Percentiles rank a stretch among this genome's conserved stretches.
phyloP scores from a whole-genome alignment of 1,284 basidiomycete species.

The Heterobasidion irregulare region DNA sequence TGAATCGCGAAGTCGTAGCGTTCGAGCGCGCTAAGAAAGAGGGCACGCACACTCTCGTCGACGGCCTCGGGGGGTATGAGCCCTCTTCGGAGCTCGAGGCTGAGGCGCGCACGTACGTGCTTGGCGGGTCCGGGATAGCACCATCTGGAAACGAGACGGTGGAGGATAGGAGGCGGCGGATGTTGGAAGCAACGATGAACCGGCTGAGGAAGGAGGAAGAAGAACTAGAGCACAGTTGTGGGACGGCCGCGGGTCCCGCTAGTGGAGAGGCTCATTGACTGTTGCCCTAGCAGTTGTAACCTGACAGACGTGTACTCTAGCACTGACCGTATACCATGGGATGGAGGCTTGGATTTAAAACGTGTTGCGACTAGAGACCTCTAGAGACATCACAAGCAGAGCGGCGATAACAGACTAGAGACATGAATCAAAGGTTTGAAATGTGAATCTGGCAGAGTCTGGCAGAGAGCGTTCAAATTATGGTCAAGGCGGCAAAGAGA shows the following conservation, averaged over 20 bases:
- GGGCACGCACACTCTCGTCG: slow-evolving; percentile 47
- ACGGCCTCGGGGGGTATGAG: slow-evolving; percentile 33
- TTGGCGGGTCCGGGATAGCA: slow-evolving; percentile 17
- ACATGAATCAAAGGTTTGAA: too few relatives aligned
- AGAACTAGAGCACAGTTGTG: slow-evolving; percentile 65
- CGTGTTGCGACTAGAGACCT: too few relatives aligned
- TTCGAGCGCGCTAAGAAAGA: slow-evolving; percentile 46
- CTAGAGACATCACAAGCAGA: too few relatives aligned
- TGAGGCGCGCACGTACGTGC: slow-evolving; percentile 28
- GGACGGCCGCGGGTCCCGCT: slow-evolving; percentile 27
- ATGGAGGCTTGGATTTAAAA: too few relatives aligned
- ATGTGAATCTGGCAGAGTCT: too few relatives aligned
- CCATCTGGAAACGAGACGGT: slow-evolving; percentile 28
- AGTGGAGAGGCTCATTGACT: too few relatives aligned
- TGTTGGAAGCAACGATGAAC: slow-evolving; percentile 50
- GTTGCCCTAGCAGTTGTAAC: too few relatives aligned
- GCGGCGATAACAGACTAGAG: too few relatives aligned
- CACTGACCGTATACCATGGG: too few relatives aligned
- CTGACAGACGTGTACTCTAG: too few relatives aligned
- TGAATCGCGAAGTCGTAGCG: slow-evolving; percentile 64
- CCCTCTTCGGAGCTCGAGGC: slow-evolving; percentile 47
- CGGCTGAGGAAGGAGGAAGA: slow-evolving; percentile 57
- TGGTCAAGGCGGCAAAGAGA: too few relatives aligned
- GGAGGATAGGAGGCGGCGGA: slow-evolving; percentile 46
- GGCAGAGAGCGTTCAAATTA: too few relatives aligned